Percentiles rank a stretch among this genome's conserved stretches.
Conservation (phyloP, 164 flowering plant species). For the Santalum album region DNA sequence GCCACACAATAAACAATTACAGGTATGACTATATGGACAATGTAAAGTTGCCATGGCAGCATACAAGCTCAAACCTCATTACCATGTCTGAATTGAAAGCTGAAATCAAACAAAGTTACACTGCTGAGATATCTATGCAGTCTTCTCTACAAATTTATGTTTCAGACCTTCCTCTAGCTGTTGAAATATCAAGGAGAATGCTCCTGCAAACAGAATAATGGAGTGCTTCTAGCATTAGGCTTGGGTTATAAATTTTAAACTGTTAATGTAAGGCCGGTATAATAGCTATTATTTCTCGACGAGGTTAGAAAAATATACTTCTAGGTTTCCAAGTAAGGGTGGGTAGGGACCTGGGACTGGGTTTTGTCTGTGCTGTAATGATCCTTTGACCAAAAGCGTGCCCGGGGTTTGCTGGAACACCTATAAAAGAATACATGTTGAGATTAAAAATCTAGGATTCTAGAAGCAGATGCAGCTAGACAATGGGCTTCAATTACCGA, state of each 20-base stretch:
- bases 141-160: conserved; percentile 30
- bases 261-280: too few species aligned
- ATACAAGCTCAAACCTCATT: too few species aligned
- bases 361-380: conserved; percentile 37
- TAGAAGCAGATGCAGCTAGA: conserved; percentile 1
- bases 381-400: conserved; percentile 71
- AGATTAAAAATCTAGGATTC: neutral
- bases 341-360: conserved; percentile 43
- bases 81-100: too few species aligned
- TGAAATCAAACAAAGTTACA: too few species aligned
- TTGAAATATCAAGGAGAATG: conserved; percentile 32
- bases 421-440: conserved; percentile 23
- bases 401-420: conserved; percentile 95
- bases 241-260: too few species aligned
- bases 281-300: too few species aligned
- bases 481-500: conserved; percentile 28
- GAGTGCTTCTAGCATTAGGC: too few species aligned
- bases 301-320: too few species aligned
- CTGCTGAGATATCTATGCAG: neutral
- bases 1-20: too few species aligned
- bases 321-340: neutral
- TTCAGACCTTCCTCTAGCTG: conserved; percentile 41
- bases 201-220: conserved; percentile 29
- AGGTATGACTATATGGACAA: too few species aligned
- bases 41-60: too few species aligned